Evolutionary conservation across 768 basidiomycete species (phyloP).

Genomic region (Hypholoma fasciculare): DNA sequence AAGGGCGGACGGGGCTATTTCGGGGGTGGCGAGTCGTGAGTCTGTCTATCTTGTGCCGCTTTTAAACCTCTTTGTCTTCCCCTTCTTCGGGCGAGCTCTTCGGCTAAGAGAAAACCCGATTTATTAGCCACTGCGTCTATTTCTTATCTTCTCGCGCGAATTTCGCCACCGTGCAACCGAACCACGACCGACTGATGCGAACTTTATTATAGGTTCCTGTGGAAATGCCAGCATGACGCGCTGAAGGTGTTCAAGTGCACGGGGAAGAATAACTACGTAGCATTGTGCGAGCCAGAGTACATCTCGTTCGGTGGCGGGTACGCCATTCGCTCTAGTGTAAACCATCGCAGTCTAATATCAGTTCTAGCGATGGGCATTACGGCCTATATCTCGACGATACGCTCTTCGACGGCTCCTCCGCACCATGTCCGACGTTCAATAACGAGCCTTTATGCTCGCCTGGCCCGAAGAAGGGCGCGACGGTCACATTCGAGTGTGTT

Average conservation of each 20-base stretch:
- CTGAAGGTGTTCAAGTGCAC: constrained; percentile 80
- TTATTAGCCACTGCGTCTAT: too few relatives aligned
- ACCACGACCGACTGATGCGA: too few relatives aligned
- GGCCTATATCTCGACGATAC: constrained; percentile 86
- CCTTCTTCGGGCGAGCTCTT: too few relatives aligned
- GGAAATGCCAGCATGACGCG: constrained; percentile 53
- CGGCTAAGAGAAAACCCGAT: too few relatives aligned
- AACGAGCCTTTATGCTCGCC: constrained; percentile 78
- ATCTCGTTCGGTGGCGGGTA: constrained; percentile 94
- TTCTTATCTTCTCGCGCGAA: too few relatives aligned
- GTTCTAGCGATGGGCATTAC: constrained; percentile 75
- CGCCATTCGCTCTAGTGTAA: constrained; percentile 25
- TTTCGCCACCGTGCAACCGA: too few relatives aligned
- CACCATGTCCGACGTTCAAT: constrained; percentile 81
- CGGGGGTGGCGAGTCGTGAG: constrained; percentile 86
- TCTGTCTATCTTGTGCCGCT: constrained; percentile 11
- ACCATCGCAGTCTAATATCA: neutral
- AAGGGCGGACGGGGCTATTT: constrained; percentile 72
- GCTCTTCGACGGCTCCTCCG: constrained; percentile 82
- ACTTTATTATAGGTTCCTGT: constrained; percentile 61
- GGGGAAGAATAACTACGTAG: constrained; percentile 87
- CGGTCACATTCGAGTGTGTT: constrained; percentile 82
- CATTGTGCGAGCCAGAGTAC: constrained; percentile 77
- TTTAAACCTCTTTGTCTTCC: neutral
- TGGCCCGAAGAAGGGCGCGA: constrained; percentile 45